These are phyloP conservation scores for Alternaria incomplexa DNA, from an alignment of 2,329 filamentous ascomycete genomes.

Conservation along the genomic window DNA sequence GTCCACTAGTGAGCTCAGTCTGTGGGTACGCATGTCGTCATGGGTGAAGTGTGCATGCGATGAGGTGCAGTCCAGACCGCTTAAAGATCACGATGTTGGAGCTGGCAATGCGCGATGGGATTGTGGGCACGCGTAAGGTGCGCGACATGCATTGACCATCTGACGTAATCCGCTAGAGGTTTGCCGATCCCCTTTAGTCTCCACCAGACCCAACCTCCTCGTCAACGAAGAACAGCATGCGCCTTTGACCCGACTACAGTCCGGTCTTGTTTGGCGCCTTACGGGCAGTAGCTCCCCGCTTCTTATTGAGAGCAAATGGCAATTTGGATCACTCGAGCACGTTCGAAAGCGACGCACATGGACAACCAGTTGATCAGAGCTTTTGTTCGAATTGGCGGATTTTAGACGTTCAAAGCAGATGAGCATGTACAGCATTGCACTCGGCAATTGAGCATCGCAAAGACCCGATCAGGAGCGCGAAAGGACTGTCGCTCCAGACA, in stretches of 20 bases:
- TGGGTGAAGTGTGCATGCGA: not conserved
- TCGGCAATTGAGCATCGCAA: not conserved
- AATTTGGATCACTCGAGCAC: too few species aligned
- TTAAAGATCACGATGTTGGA: not conserved
- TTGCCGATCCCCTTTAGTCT: not conserved
- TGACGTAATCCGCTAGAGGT: conserved; percentile 6
- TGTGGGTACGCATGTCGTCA: conserved; percentile 13
- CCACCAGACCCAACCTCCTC: not conserved
- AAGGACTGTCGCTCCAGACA: not conserved
- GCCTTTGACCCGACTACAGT: not conserved
- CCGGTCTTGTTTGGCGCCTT: too few species aligned
- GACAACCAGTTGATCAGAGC: too few species aligned
- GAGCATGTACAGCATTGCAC: not conserved
- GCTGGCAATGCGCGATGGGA: not conserved
- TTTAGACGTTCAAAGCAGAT: not conserved
- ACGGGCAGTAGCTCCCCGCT: not conserved
- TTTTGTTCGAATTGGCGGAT: not conserved
- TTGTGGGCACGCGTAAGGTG: conserved; percentile 5
- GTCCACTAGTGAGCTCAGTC: not conserved
- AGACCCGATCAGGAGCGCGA: not conserved
- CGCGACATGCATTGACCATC: conserved; percentile 11
- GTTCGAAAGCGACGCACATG: too few species aligned
- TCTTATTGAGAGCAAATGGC: too few species aligned
- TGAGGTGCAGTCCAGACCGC: not conserved
- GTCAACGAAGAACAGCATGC: not conserved